Evolutionary conservation across 2,329 filamentous ascomycete species (phyloP).

Genomic region (Colletotrichum higginsianum): DNA sequence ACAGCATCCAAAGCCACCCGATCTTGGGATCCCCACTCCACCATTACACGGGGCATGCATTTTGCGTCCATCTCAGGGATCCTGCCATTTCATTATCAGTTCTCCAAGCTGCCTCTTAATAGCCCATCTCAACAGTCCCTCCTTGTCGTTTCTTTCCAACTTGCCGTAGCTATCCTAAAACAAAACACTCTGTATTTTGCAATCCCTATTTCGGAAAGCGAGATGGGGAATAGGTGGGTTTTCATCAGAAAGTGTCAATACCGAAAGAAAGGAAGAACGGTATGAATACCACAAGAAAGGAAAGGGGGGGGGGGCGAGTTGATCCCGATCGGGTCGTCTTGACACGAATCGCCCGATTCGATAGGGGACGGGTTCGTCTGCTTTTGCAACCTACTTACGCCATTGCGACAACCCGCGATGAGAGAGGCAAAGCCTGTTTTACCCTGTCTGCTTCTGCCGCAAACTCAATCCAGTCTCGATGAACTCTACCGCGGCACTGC

Average conservation of each 20-base stretch:
- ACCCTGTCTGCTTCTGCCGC: not conserved
- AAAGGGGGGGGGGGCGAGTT: not conserved
- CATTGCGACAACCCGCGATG: not conserved
- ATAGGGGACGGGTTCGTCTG: not conserved
- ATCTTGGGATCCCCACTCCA: not conserved
- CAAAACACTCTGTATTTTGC: not conserved
- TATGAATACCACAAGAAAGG: not conserved
- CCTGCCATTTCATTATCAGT: not conserved
- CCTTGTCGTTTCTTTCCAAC: not conserved
- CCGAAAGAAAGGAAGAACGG: not conserved
- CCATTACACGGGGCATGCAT: not conserved
- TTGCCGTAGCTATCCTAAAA: not conserved
- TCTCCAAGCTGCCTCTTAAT: not conserved
- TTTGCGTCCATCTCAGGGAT: not conserved
- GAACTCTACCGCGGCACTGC: not conserved
- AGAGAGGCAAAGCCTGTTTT: not conserved
- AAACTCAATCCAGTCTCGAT: not conserved
- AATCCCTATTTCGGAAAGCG: constrained; percentile 7
- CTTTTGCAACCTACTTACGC: not conserved
- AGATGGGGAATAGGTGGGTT: not conserved
- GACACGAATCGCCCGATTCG: not conserved
- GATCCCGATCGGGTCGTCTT: constrained; percentile 3
- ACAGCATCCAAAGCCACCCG: not conserved
- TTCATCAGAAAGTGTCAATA: not conserved
- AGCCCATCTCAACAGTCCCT: not conserved